Conservation (phyloP, 2,329 filamentous ascomycete genomes). For the Trematosphaeria pertusa region DNA sequence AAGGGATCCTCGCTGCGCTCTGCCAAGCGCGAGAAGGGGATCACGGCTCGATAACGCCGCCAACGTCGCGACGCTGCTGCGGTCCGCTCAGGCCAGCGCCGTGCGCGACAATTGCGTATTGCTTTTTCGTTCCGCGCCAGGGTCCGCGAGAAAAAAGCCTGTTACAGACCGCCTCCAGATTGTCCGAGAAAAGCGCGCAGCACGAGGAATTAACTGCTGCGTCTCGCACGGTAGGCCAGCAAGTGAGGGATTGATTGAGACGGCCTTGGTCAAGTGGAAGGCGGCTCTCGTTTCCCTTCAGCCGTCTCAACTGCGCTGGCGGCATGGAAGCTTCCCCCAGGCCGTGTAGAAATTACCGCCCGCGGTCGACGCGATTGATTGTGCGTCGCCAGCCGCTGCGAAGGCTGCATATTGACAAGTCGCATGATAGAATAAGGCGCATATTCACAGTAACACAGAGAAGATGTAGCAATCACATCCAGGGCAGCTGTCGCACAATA, state of each 20-base stretch:
- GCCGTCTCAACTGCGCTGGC: conserved; percentile 20
- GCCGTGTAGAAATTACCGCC: conserved; percentile 20
- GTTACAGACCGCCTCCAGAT: conserved; percentile 18
- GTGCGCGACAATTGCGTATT: conserved; percentile 10
- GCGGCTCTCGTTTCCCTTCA: conserved; percentile 30
- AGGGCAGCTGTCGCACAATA: conserved; percentile 11
- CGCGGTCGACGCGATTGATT: conserved; percentile 15
- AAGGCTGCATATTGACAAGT: conserved; percentile 28
- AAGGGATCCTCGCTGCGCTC: conserved; percentile 35
- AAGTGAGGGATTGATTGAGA: conserved; percentile 37
- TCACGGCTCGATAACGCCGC: conserved; percentile 33
- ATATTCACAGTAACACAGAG: conserved; percentile 32
- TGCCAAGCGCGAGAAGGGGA: conserved; percentile 20
- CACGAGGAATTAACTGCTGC: conserved; percentile 22
- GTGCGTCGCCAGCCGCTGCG: conserved; percentile 14
- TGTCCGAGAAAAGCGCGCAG: conserved; percentile 19
- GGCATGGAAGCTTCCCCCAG: conserved; percentile 18
- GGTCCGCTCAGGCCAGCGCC: background rate
- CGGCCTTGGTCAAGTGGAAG: conserved; percentile 20
- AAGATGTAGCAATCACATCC: conserved; percentile 22
- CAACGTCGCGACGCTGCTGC: conserved; percentile 12
- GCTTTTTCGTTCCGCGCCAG: conserved; percentile 16
- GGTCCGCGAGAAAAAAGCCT: conserved; percentile 13
- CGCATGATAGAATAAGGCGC: conserved; percentile 21
- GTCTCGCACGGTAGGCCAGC: conserved; percentile 15